These are phyloP conservation scores for Spathaspora arborariae DNA, from an alignment of 805 yeast species.

Conservation along the genomic window DNA sequence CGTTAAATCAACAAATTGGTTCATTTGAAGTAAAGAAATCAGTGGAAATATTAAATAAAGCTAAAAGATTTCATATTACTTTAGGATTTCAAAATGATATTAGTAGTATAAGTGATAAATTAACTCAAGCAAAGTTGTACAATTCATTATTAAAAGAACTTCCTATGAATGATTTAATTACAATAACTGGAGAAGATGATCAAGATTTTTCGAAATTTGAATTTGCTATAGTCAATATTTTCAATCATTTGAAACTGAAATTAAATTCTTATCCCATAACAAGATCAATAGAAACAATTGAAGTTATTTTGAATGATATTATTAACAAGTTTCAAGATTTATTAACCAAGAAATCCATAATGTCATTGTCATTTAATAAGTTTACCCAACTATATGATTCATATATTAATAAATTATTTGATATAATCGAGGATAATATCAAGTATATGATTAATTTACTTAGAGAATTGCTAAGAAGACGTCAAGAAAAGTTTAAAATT, in stretches of 20 bases:
- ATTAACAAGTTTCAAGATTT: conserved; percentile 32
- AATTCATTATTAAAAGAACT: conserved; percentile 65
- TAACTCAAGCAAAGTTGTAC: conserved; percentile 49
- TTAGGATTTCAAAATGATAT: conserved; percentile 63
- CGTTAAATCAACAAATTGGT: conserved; percentile 56
- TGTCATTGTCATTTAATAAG: conserved; percentile 38
- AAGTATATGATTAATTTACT: conserved; percentile 64
- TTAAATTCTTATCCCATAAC: conserved; percentile 36
- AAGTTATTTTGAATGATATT: conserved; percentile 58
- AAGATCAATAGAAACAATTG: conserved; percentile 63
- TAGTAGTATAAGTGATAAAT: conserved; percentile 57
- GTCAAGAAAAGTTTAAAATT: conserved; percentile 66
- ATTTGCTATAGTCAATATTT: conserved; percentile 42
- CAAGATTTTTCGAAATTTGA: conserved; percentile 40
- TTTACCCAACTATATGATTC: conserved; percentile 25
- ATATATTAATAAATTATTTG: conserved; percentile 13
- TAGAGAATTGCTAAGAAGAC: conserved; percentile 70
- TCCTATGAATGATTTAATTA: conserved; percentile 55
- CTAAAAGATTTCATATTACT: conserved; percentile 78
- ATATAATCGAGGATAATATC: conserved; percentile 55
- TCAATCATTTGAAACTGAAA: conserved; percentile 55
- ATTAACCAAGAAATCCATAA: conserved; percentile 34
- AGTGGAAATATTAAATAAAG: conserved; percentile 56
- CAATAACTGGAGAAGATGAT: conserved; percentile 15
- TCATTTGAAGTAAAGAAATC: conserved; percentile 53